Evolutionary conservation across 345 rosid species (phyloP).

Genomic region (Citrus cavaleriei): DNA sequence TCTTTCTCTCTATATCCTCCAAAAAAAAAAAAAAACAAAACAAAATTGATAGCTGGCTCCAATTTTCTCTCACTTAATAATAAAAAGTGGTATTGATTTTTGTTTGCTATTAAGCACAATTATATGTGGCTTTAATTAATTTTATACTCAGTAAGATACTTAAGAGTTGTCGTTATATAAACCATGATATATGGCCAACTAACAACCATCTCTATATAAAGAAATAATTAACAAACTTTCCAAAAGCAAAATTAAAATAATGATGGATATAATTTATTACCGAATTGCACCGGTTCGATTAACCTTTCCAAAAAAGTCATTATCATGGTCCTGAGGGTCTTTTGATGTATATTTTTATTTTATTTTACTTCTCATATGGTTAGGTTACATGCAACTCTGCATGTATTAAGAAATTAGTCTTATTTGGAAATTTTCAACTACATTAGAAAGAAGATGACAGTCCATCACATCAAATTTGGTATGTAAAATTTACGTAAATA

Average conservation of each 20-base stretch:
- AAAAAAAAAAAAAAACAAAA: not conserved
- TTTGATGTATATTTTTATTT: not conserved
- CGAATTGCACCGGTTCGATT: constrained; percentile 13
- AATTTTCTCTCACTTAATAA: not conserved
- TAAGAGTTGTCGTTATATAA: not conserved
- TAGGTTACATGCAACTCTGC: constrained; percentile 1
- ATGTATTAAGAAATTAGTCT: not conserved
- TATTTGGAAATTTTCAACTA: constrained; percentile 4
- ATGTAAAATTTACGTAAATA: not conserved
- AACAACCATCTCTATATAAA: constrained; percentile 1
- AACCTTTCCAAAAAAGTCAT: constrained; percentile 15
- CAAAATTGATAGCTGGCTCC: constrained; percentile 31
- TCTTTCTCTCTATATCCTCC: not conserved
- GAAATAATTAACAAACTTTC: not conserved
- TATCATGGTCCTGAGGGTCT: not conserved
- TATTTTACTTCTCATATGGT: not conserved
- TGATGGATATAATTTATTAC: not conserved
- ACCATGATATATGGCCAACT: constrained; percentile 12
- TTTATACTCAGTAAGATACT: not conserved
- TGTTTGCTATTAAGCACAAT: not conserved
- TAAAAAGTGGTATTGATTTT: not conserved
- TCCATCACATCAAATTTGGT: not conserved
- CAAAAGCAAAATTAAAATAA: not conserved
- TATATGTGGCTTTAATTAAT: not conserved
- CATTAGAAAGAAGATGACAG: not conserved